These are phyloP conservation scores for Pyrenophora graminea DNA, from an alignment of 2,329 filamentous ascomycete genomes.

Conservation along the genomic window DNA sequence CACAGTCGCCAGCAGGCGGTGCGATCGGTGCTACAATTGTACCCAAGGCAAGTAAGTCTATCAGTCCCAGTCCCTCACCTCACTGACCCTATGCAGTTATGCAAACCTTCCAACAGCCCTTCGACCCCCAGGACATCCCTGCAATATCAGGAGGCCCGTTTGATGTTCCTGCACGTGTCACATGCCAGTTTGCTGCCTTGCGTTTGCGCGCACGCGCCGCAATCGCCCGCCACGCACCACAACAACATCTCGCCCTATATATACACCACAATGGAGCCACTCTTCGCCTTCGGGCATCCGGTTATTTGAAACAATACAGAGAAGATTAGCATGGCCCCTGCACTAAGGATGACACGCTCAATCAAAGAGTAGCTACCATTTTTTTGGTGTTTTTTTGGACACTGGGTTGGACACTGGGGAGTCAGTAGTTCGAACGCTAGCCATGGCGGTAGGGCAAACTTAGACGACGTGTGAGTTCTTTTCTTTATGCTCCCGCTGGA, in stretches of 20 bases:
- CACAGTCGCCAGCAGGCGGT: too few relatives aligned
- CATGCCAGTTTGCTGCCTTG: slow-evolving; percentile 4
- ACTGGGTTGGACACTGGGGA: too few relatives aligned
- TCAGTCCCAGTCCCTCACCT: too few relatives aligned
- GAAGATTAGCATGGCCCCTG: slow-evolving; percentile 59
- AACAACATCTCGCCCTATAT: neutral
- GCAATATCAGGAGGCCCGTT: neutral
- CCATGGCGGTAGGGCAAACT: neutral
- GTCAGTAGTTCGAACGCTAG: neutral
- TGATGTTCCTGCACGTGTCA: neutral
- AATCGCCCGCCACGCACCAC: neutral
- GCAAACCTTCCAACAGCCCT: too few relatives aligned
- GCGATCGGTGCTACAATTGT: too few relatives aligned
- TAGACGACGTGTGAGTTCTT: neutral
- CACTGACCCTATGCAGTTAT: too few relatives aligned
- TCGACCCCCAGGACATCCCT: too few relatives aligned
- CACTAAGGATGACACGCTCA: slow-evolving; percentile 84
- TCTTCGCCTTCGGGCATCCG: slow-evolving; percentile 21
- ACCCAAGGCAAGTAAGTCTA: too few relatives aligned
- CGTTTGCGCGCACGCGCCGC: neutral
- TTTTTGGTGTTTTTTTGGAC: slow-evolving; percentile 17
- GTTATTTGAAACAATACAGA: slow-evolving; percentile 43
- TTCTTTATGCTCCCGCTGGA: neutral
- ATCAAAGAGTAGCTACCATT: slow-evolving; percentile 42
- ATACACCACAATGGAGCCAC: neutral